Conservation (phyloP, 1,284 basidiomycete genomes). For the Gomphus bonarii region DNA sequence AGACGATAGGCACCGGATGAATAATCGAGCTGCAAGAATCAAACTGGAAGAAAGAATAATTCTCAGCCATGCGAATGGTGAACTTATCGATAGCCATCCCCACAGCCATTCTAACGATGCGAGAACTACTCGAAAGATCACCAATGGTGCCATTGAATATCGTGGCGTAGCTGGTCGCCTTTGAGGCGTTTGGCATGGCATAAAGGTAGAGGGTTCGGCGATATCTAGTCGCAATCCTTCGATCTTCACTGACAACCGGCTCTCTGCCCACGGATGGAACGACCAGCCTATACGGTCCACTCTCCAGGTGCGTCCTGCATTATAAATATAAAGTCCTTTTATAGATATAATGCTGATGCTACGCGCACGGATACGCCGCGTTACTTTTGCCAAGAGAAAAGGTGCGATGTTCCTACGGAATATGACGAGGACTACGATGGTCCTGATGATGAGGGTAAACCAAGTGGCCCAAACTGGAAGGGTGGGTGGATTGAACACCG, state of each 20-base stretch:
- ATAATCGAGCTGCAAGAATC: constrained; percentile 25
- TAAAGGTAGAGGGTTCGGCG: not conserved
- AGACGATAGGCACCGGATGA: constrained; percentile 52
- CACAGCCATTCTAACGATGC: not conserved
- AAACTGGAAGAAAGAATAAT: not conserved
- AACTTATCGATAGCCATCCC: not conserved
- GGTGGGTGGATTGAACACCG: constrained; percentile 3
- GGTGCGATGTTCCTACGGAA: constrained; percentile 57
- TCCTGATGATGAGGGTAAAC: constrained; percentile 22
- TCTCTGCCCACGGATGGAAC: constrained; percentile 34
- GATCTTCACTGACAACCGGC: constrained; percentile 47
- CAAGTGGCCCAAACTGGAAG: constrained; percentile 6
- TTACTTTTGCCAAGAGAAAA: constrained; percentile 45
- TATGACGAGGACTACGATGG: constrained; percentile 42
- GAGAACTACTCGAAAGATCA: not conserved
- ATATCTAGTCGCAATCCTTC: constrained; percentile 51
- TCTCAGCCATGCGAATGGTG: not conserved
- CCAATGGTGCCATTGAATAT: not conserved
- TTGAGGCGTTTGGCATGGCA: not conserved
- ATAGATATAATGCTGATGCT: constrained; percentile 68
- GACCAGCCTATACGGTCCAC: constrained; percentile 59
- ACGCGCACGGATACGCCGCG: constrained; percentile 50
- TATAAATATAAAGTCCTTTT: constrained; percentile 58
- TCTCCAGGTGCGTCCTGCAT: constrained; percentile 39
- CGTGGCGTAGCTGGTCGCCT: not conserved